Evolutionary conservation across 345 rosid species (phyloP), one percentile per base, ranked within the genome.

Genomic region (Citrus maxima): DNA sequence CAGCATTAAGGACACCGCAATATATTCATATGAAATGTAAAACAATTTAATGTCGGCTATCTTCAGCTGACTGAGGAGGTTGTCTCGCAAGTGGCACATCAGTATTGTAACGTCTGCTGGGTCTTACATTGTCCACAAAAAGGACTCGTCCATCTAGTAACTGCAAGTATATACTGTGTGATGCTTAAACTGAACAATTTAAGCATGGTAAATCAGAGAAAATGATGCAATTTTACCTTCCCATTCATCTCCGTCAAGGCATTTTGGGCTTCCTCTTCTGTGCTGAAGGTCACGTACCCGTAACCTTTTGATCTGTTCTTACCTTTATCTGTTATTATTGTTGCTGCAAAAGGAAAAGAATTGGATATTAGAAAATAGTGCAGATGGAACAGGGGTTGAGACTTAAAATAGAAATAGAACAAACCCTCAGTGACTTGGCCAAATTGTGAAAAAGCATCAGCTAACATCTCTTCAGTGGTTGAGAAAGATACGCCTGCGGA

Each of bases 211-310:
- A 51, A 32, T 24, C 18, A 49, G 65, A 13, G 10, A 58, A 56
- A 56, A 8, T 13, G 18, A 65, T 70, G 69, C 70, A 77, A 54
- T 28, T 25, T 54, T 80, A 92, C 93, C 93, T 87, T 83, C 16
- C 93, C 94, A 74, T 92, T 89, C 83, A 88, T 89, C 62, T 82
- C 85, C 16, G 65, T 34, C 83, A 88, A 86, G 66, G 94, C 96
- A 72, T 80, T 83, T 2, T 14, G 78, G 12, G 92, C 93, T 74
- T 85, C 90, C 19, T 84, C 90, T 24, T 71, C 71, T 4, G 83
- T 76, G 30, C 81, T 84, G 79, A 90, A 92, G 51, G 88, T 85
- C 42, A 91, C 90, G 82, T 81, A 90, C 42, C 89, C 94, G 80
- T 56, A 86, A 24, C 96, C 93, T 85, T 88, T 92, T 13, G 89